Evolutionary conservation across 2,329 filamentous ascomycete species (phyloP), one percentile per base, ranked within the genome.

Genomic region (Colletotrichum sp.): DNA sequence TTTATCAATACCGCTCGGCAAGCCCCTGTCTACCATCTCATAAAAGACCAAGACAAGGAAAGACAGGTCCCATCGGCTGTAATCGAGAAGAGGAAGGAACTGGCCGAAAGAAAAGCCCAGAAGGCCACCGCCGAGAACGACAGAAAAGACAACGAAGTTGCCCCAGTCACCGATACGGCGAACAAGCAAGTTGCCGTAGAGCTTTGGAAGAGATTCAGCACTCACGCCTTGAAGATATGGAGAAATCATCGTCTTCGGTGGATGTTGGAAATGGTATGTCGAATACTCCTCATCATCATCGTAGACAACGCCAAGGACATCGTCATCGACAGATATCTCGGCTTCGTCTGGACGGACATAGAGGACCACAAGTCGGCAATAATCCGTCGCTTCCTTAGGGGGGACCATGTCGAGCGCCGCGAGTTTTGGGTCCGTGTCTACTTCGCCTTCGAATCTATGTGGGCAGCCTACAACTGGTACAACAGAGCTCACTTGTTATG

Each of bases 381-480:
- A 61, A 58, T 77, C 38, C 71, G 71, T 12, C 75, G 77, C 13
- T 36, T 77, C 6, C 15, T 72, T 15, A 15, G 13, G 65, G n/a
- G 57, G 7, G 8, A 68, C 16, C 36, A 61, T 3, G 26, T 74
- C 13, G 43, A 34, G 3, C 8, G 5, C 3, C 72, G 57, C 18
- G 77, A 78, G 55, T 2, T 65, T 6, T 8, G 43, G 10, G 16
- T 77, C 9, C 75, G 77, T 8, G 16, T 24, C 21, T 71, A 65
- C 32, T 71, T 75, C 38, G 66, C 63, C 13, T 64, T 73, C 43
- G 60, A 78, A 15, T 36, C 63, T 10, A 5, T 64, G 9, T 78
- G 77, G 77, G 21, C 43, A n/a, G 67, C 71, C 4, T 78, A 75
- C 72, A 28, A 43, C 38, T 72, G 73, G 43, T 78, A 75, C 57